Conservation (phyloP, 1,284 basidiomycete species). For the Cryptococcus neoformans region DNA sequence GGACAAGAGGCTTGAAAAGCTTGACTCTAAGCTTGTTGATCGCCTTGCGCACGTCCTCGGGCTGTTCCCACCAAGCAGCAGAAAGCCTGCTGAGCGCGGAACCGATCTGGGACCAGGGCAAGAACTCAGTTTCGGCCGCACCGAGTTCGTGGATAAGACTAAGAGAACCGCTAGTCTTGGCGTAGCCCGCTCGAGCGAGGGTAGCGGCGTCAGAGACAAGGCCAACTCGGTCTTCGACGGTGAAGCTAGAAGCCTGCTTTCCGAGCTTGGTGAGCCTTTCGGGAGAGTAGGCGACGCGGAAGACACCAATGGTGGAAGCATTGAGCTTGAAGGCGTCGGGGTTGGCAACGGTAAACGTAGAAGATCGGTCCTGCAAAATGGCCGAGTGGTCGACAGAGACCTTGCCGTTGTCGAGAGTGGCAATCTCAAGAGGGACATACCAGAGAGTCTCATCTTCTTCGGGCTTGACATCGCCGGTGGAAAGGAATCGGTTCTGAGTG, state of each 20-base stretch:
- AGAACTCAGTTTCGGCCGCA: slow-evolving; percentile 64
- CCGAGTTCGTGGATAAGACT: slow-evolving; percentile 66
- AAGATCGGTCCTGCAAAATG: slow-evolving; percentile 69
- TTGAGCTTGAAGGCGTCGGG: slow-evolving; percentile 82
- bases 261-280: slow-evolving; percentile 78
- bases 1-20: slow-evolving; percentile 75
- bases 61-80: slow-evolving; percentile 83
- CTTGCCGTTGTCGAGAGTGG: slow-evolving; percentile 64
- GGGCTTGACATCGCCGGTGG: slow-evolving; percentile 70
- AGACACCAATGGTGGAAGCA: slow-evolving; percentile 83
- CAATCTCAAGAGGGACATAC: slow-evolving; percentile 74
- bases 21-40: slow-evolving; percentile 66
- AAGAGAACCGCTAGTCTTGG: slow-evolving; percentile 71
- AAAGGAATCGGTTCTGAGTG: slow-evolving; percentile 90
- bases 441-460: slow-evolving; percentile 91
- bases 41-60: slow-evolving; percentile 59
- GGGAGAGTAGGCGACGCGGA: slow-evolving; percentile 79
- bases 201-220: slow-evolving; percentile 77
- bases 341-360: slow-evolving; percentile 62
- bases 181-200: slow-evolving; percentile 74
- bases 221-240: slow-evolving; percentile 81
- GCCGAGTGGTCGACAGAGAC: slow-evolving; percentile 61
- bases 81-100: slow-evolving; percentile 56
- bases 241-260: slow-evolving; percentile 73
- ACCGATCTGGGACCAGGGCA: slow-evolving; percentile 46